Evolutionary conservation across 2,329 filamentous ascomycete species (phyloP), one percentile per base, ranked within the genome.

Genomic region (Talaromyces sp.): DNA sequence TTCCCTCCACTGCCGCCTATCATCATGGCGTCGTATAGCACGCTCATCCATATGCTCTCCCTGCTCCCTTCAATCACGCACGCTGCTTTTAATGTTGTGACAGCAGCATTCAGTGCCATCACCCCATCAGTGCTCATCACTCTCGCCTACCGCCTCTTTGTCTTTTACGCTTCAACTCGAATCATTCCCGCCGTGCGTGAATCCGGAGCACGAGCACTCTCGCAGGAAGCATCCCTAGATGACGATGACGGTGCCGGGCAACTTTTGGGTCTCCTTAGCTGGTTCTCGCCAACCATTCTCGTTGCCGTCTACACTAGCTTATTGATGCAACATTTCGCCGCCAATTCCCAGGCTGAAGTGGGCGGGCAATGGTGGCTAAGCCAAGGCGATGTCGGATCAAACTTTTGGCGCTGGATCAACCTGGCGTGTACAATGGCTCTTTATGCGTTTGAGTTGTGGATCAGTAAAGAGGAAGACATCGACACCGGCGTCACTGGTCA

Each of bases 1-100:
- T 94, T 97, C 63, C 94, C 94, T 43, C 94, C 94, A n/a, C 82
- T 99, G 50, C 94, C 94, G 14, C 94, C 94, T 0, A 92, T 97
- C 65, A 93, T 99, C 74, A 97, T 97, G 93, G 94, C 93, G 5
- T 97, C 92, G 7, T 97, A 97, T 76, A 93, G 92, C 27, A 97
- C 93, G 0, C 80, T 97, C 50, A 81, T 97, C 53, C 90, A 95
- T 67, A 85, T 92, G 53, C 80, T 97, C 41, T 89, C 90, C 59
- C 88, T 88, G 3, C 81, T 96, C n/a, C 93, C 91, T 2, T 88
- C 85, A 3, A 92, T 90, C 29, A 86, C 95, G 3, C 89, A 90
- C 74, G 92, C 91, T 0, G 89, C 88, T 0, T 88, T 96, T 69
- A 90, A 88, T 64, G 91, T 97, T 69, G 85, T 97, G 66, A 87